A percentile compares a stretch with the other conserved stretches of the same genome.
These are phyloP conservation scores for Maudiozyma pseudohumilis DNA, from an alignment of 805 yeast genomes.

Conservation along the genomic window DNA sequence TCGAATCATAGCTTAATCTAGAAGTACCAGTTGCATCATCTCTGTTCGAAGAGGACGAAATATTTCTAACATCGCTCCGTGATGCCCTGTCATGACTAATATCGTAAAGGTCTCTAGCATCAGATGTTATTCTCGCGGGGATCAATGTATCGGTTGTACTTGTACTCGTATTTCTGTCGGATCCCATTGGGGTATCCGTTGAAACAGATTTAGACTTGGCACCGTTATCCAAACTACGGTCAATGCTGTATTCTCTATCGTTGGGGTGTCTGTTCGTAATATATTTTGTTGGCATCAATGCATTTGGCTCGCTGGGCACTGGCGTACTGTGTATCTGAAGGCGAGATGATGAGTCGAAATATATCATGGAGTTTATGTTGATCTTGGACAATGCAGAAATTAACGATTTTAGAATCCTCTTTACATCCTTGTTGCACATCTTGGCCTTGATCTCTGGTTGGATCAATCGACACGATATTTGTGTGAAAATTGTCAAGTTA, in stretches of 20 bases:
- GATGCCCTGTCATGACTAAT: not conserved
- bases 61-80: not conserved
- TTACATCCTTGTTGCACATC: constrained; percentile 38
- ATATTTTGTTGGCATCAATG: not conserved
- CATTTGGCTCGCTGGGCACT: not conserved
- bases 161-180: constrained; percentile 11
- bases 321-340: not conserved
- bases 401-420: constrained; percentile 41
- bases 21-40: not conserved
- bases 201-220: not conserved
- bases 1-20: not conserved
- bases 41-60: constrained; percentile 1
- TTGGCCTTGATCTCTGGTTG: constrained; percentile 41
- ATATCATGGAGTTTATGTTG: constrained; percentile 55
- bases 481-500: constrained; percentile 42
- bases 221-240: not conserved
- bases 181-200: not conserved
- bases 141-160: constrained; percentile 14
- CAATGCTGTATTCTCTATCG: not conserved
- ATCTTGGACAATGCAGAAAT: constrained; percentile 50
- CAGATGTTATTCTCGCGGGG: not conserved
- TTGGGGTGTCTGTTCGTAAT: not conserved
- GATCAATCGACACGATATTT: constrained; percentile 44
- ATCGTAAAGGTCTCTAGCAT: constrained; percentile 2
- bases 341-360: constrained; percentile 30